Evolutionary conservation across 371 early-diverging fungal species (phyloP).

Genomic region (Parasitella parasitica): DNA sequence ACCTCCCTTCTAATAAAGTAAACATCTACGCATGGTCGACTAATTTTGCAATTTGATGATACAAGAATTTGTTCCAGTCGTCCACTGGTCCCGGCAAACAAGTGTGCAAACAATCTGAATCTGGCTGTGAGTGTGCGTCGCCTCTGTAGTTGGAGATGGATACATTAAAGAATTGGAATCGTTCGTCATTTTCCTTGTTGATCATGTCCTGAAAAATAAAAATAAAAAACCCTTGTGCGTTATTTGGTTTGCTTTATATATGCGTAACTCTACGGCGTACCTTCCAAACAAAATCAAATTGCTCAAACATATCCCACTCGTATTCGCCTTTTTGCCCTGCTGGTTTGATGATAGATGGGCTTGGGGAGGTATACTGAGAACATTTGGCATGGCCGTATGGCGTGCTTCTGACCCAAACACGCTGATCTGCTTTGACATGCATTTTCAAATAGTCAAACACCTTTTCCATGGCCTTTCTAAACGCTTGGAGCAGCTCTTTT

Average conservation of each 20-base stretch:
- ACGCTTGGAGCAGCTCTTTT: constrained; percentile 33
- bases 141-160: constrained; percentile 35
- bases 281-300: constrained; percentile 35
- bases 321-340: constrained; percentile 29
- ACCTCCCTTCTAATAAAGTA: constrained; percentile 23
- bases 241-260: no score
- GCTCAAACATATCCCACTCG: constrained; percentile 44
- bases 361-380: constrained; percentile 31
- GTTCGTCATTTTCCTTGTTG: constrained; percentile 19
- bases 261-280: no score
- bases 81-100: constrained; percentile 35
- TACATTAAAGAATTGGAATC: constrained; percentile 36
- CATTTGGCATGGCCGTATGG: constrained; percentile 44
- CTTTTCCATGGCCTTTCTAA: constrained; percentile 21
- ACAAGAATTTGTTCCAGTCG: constrained; percentile 41
- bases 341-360: constrained; percentile 11
- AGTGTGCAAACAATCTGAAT: constrained; percentile 26
- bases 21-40: background rate
- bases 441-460: constrained; percentile 30
- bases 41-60: constrained; percentile 33
- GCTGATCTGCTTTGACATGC: constrained; percentile 25
- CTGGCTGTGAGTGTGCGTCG: constrained; percentile 41
- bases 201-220: constrained; percentile 17
- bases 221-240: no score
- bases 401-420: constrained; percentile 37